These are phyloP conservation scores for Clitopilus hobsonii DNA, from an alignment of 768 basidiomycete genomes.

Conservation along the genomic window DNA sequence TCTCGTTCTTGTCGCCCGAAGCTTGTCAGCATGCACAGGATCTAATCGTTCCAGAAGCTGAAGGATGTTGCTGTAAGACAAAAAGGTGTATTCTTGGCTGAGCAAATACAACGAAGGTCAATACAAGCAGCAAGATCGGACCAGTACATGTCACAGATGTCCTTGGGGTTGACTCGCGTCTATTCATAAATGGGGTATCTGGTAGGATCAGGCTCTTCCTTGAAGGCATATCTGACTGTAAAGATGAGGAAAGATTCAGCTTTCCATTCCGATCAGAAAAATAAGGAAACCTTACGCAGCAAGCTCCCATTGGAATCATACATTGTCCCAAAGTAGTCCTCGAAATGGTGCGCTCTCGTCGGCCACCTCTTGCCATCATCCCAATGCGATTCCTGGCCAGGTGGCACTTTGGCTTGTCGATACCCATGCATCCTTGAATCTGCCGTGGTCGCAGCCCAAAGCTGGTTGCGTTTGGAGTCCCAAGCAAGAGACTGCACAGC, in stretches of 20 bases:
- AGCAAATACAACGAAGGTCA: too few relatives aligned
- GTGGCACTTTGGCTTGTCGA: slow-evolving; percentile 9
- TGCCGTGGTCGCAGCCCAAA: slow-evolving; percentile 32
- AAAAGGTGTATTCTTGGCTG: too few relatives aligned
- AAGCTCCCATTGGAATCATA: background rate
- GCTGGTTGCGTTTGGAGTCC: slow-evolving; percentile 20
- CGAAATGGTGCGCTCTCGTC: background rate
- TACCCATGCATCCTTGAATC: slow-evolving; percentile 14
- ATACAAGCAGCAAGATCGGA: too few relatives aligned
- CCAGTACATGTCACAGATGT: too few relatives aligned
- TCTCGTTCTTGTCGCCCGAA: too few relatives aligned
- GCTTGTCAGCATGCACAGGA: too few relatives aligned
- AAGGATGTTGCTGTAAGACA: too few relatives aligned
- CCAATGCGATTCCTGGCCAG: background rate
- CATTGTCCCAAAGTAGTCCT: background rate
- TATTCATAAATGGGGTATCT: too few relatives aligned
- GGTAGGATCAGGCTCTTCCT: slow-evolving; percentile 1
- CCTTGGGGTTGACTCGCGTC: too few relatives aligned
- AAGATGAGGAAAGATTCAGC: background rate
- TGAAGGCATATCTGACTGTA: background rate
- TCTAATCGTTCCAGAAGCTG: too few relatives aligned
- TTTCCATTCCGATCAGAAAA: background rate
- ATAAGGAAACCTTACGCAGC: background rate
- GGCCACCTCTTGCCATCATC: background rate
- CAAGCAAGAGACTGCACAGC: slow-evolving; percentile 27